Base-by-base conservation (phyloP, 163 green algal species). In the Chlamydomonas reinhardtii region DNA sequence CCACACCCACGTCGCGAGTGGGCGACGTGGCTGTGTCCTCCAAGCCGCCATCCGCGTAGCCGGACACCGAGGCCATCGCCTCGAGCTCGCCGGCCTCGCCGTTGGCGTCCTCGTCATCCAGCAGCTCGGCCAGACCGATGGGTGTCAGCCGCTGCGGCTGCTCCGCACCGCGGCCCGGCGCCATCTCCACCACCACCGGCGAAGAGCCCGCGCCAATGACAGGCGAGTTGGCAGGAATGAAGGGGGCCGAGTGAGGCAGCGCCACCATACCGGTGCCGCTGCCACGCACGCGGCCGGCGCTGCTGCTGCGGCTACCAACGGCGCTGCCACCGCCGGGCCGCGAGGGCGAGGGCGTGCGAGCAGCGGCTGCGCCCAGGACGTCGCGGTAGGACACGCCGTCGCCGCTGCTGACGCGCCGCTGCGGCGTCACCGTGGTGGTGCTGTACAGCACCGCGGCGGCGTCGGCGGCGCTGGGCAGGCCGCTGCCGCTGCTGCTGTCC, bases 121-220 rank as follows among this genome's bases (percentile, higher is more conserved):
- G 78, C 52, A 85, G 78, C 78, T 85, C 78, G 11, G 78, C 52
- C 54, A 85, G 78, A 25, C 78, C 78, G 39, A 85, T 43, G n/a
- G 78, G 78, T 12, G 78, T 85, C 24, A 85, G 32, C 1, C 68
- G 68, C 8, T 70, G 68, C 2, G 78, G 68, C 8, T 70, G 68
- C 31, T 85, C 78, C 52, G 52, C 68, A 25, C 68, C 52, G 25
- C 69, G 48, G 11, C 48, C 48, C 4, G 78, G 77, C 8, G 39
- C 78, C 78, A 85, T 78, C 52, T 85, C 68, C 22, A 85, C 1
- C 52, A 85, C 31, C 68, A 85, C 34, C 24, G 78, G 78, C 2
- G 68, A 85, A 2, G 39, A 54, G 2, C 32, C 68, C 24, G 68
- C 31, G 54, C 78, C 78, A 35, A 85, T 85, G 68, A 85, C 52